phyloP scores from a whole-genome alignment of 2,329 filamentous ascomycete genomes.

The Furcasterigmium furcatum region DNA sequence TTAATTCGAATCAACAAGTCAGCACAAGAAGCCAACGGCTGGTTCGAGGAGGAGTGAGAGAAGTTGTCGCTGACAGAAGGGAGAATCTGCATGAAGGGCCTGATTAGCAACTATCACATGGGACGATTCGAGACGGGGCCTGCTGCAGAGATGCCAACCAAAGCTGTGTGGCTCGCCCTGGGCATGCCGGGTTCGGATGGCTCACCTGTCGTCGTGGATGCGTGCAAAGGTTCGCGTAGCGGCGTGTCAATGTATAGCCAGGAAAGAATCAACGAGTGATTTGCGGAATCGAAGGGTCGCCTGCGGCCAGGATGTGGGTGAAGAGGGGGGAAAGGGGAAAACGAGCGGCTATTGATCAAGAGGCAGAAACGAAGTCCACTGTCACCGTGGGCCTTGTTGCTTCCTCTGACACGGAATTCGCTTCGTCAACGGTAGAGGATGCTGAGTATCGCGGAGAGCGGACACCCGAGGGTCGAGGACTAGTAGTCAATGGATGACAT shows the following conservation, averaged over 20 bases:
- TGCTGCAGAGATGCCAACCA: too few species aligned
- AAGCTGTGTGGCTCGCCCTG: too few species aligned
- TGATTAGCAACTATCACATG: neutral
- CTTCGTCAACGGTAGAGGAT: too few species aligned
- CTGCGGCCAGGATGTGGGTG: conserved; percentile 43
- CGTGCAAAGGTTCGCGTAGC: too few species aligned
- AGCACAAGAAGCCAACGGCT: too few species aligned
- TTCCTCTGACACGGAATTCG: too few species aligned
- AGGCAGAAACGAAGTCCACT: neutral
- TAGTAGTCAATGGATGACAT: neutral
- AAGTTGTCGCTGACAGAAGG: too few species aligned
- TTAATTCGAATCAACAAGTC: too few species aligned
- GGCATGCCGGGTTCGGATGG: too few species aligned
- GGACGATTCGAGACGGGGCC: neutral
- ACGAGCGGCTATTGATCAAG: conserved; percentile 2
- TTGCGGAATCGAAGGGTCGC: conserved; percentile 48
- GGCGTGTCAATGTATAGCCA: too few species aligned
- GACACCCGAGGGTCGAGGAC: neutral
- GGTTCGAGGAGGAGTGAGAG: too few species aligned
- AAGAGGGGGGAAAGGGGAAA: neutral
- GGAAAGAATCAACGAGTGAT: neutral
- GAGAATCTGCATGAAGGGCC: neutral
- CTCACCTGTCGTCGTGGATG: too few species aligned
- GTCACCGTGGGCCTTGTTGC: neutral
- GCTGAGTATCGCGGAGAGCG: neutral